Evolutionary conservation across 2,329 filamentous ascomycete species (phyloP).

Genomic region (Fusarium sp.): DNA sequence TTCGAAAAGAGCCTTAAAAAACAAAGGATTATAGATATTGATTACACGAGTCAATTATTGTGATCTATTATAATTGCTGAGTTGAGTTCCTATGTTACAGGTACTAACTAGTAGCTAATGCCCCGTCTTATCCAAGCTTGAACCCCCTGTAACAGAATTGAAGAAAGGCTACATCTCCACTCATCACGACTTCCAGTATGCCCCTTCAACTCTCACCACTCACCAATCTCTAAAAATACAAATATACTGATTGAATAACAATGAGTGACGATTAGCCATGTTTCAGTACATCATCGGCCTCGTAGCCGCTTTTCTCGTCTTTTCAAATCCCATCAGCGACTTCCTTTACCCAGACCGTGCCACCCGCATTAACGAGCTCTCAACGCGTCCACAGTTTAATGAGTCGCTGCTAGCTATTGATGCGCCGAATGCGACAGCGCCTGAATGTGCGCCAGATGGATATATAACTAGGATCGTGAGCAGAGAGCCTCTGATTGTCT

Average conservation of each 20-base stretch:
- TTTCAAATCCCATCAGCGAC: slow-evolving; percentile 59
- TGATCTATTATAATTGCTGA: neutral
- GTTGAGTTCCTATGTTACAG: neutral
- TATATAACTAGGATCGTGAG: slow-evolving; percentile 64
- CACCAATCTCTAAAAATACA: neutral
- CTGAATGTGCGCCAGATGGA: slow-evolving; percentile 56
- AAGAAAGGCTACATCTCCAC: slow-evolving; percentile 23
- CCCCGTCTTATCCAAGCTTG: slow-evolving; percentile 27
- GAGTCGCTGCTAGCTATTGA: slow-evolving; percentile 66
- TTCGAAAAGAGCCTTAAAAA: neutral
- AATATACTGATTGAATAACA: neutral
- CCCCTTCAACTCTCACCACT: neutral
- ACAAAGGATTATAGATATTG: neutral
- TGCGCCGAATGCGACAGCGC: slow-evolving; percentile 52
- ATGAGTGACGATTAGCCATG: slow-evolving; percentile 50
- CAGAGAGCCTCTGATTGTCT: slow-evolving; percentile 65
- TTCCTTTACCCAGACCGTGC: slow-evolving; percentile 51
- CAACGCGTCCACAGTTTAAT: slow-evolving; percentile 62
- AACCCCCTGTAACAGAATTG: slow-evolving; percentile 16
- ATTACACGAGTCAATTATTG: neutral
- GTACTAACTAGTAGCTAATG: neutral
- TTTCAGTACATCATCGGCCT: slow-evolving; percentile 61
- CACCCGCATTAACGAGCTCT: slow-evolving; percentile 37
- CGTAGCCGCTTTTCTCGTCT: slow-evolving; percentile 59
- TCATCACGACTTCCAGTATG: slow-evolving; percentile 17